Base-by-base conservation (phyloP, 352 stramenopile genomes). In the Pythium catenulatum region DNA sequence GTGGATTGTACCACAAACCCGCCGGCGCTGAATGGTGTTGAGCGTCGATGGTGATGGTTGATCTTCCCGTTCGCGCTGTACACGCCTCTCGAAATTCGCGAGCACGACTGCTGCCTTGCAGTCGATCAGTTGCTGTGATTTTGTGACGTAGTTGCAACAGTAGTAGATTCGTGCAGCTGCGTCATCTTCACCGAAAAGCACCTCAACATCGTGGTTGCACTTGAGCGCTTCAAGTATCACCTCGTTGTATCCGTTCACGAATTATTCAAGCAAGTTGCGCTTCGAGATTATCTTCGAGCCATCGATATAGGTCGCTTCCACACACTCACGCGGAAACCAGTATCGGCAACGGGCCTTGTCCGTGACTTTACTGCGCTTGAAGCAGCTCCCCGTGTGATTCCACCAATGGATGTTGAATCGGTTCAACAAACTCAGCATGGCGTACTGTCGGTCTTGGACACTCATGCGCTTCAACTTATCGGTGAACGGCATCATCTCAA, bases 111-210 rank as follows among this genome's bases (percentile, higher is more conserved):
- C 81, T 23, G 81, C 63, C 19, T 30, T 54, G 23, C 73, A 56
- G 37, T 82, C 81, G 30, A 87, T 79, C 11, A 52, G 50, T 6
- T 50, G 54, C 43, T 87, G 81, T 1, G 81, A 14, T 43, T 87
- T 87, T 9, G 61, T 87, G 5, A 87, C 81, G 36, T 87, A 87
- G 36, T 87, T 87, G 61, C 81, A 79, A 52, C 72, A 87, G 34
- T 87, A 87, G 37, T 87, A 82, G 11, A 87, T 87, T 13, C n/a
- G n/a, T n/a, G n/a, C n/a, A n/a, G n/a, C n/a, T n/a, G n/a, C n/a
- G n/a, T n/a, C n/a, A n/a, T n/a, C n/a, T n/a, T n/a, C n/a, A n/a
- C n/a, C n/a, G n/a, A n/a, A n/a, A n/a, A n/a, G n/a, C n/a, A n/a
- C n/a, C n/a, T n/a, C n/a, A n/a, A n/a, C n/a, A n/a, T n/a, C n/a